These are phyloP conservation scores for Talaromyces stipitatus DNA, from an alignment of 495 filamentous ascomycete species.

Conservation along the genomic window DNA sequence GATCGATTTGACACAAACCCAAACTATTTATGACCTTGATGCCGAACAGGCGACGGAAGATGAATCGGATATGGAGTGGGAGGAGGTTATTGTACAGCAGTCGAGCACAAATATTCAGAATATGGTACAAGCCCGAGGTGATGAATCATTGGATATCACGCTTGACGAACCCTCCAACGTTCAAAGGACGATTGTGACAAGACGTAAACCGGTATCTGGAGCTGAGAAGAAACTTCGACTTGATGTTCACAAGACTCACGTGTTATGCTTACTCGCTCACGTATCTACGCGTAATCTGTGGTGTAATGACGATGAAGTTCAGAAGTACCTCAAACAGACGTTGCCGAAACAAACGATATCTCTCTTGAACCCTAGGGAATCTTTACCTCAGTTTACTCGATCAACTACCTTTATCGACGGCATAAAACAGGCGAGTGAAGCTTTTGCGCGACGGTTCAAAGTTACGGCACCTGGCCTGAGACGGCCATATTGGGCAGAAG, in stretches of 20 bases:
- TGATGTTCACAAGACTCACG: slow-evolving; percentile 77
- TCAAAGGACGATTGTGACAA: slow-evolving; percentile 22
- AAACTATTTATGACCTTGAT: slow-evolving; percentile 38
- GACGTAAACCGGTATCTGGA: slow-evolving; percentile 56
- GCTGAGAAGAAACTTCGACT: slow-evolving; percentile 65
- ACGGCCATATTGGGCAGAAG: slow-evolving; percentile 64
- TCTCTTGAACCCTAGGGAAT: slow-evolving; percentile 56
- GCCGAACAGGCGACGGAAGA: slow-evolving; percentile 33
- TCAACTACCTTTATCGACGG: slow-evolving; percentile 73
- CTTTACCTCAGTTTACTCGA: slow-evolving; percentile 59
- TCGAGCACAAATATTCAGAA: slow-evolving; percentile 11
- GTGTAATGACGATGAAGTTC: slow-evolving; percentile 72
- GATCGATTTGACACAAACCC: slow-evolving; percentile 17
- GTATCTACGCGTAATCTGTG: slow-evolving; percentile 69
- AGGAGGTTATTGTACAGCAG: slow-evolving; percentile 54
- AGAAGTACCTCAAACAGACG: slow-evolving; percentile 51
- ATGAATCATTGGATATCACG: slow-evolving; percentile 48
- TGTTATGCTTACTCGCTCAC: slow-evolving; percentile 74
- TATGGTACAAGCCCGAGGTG: slow-evolving; percentile 17
- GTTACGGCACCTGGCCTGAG: slow-evolving; percentile 64
- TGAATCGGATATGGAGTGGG: slow-evolving; percentile 64
- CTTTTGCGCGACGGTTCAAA: slow-evolving; percentile 58
- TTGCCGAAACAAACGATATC: slow-evolving; percentile 51
- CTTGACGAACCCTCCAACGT: slow-evolving; percentile 40
- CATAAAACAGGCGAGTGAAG: slow-evolving; percentile 56